These are phyloP conservation scores for Stachybotrys chartarum DNA, from an alignment of 2,329 filamentous ascomycete species.

Conservation along the genomic window DNA sequence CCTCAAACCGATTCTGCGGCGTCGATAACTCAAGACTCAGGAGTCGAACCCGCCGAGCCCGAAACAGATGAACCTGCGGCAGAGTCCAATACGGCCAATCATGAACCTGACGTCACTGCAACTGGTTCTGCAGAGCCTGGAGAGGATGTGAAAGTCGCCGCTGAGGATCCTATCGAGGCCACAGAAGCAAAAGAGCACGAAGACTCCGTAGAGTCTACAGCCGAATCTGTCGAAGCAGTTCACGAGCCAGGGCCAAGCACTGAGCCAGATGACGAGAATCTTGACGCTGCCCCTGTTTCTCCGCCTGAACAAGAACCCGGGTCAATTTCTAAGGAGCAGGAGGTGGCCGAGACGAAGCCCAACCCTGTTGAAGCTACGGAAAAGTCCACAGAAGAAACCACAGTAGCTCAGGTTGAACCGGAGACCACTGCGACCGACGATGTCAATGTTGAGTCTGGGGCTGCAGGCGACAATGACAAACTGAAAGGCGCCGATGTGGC, in stretches of 20 bases:
- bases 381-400: neutral
- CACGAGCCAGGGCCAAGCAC: neutral
- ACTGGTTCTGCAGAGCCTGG: neutral
- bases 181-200: neutral
- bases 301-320: neutral
- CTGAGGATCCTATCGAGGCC: neutral
- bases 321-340: neutral
- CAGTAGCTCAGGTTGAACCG: neutral
- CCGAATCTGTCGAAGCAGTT: neutral
- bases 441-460: neutral
- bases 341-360: neutral
- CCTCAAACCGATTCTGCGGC: too few species aligned
- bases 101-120: neutral
- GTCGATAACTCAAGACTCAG: neutral
- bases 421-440: neutral
- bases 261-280: neutral
- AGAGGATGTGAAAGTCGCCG: neutral
- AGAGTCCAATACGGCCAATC: neutral
- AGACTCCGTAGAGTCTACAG: neutral
- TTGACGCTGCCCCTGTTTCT: neutral
- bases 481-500: conserved; percentile 1
- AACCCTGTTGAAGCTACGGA: neutral
- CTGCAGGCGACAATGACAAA: neutral
- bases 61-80: neutral
- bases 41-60: neutral